A percentile compares a stretch with the other conserved stretches of the same genome.
phyloP scores from a whole-genome alignment of 331 rosid genomes.

The Malus hybrid region DNA sequence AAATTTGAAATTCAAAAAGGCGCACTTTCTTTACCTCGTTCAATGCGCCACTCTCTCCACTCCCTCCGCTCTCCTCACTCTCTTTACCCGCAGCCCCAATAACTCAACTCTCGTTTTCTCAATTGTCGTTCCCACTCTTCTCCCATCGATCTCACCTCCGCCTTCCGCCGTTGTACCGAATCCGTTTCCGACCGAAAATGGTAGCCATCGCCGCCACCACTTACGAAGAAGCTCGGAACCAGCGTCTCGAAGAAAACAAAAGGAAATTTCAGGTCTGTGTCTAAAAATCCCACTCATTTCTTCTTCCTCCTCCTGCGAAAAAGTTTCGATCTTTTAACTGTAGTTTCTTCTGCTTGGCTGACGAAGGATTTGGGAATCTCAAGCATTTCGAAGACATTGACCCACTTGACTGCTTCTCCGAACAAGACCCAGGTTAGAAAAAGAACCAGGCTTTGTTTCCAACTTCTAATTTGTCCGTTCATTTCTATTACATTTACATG shows the following conservation, averaged over 20 bases:
- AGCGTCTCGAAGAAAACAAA: conserved; percentile 59
- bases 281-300: neutral
- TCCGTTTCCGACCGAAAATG: neutral
- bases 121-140: neutral
- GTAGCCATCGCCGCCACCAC: conserved; percentile 19
- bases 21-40: neutral
- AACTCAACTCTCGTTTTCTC: neutral
- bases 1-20: neutral
- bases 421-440: conserved; percentile 41
- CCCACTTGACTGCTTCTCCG: conserved; percentile 27
- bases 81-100: neutral
- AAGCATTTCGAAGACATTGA: conserved; percentile 44
- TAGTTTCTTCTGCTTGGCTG: neutral
- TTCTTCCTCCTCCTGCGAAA: neutral
- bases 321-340: neutral
- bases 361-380: conserved; percentile 60
- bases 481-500: no score
- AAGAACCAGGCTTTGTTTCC: conserved; percentile 5
- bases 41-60: neutral
- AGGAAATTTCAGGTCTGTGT: conserved; percentile 55
- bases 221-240: conserved; percentile 63
- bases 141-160: neutral
- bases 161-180: neutral
- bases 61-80: neutral
- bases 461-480: neutral